Base-by-base conservation (phyloP, 495 filamentous ascomycete species). In the Penicillium mononematosum region DNA sequence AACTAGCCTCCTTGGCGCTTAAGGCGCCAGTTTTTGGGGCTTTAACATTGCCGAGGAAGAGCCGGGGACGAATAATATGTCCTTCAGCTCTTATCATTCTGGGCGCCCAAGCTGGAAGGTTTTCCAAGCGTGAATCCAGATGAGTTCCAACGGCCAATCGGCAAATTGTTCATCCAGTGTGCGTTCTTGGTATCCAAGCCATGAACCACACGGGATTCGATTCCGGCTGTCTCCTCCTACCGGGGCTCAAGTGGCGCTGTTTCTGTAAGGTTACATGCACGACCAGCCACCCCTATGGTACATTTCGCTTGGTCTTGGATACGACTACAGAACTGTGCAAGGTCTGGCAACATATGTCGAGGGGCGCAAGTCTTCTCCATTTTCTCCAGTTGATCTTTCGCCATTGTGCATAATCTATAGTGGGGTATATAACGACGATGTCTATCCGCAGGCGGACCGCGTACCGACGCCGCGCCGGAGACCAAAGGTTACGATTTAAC, bases 401-500 rank as follows among this genome's bases (percentile, higher is more conserved):
- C 12, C n/a, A 24, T 24, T 20, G 20, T 38, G 12, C 1, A 38
- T 20, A 17, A n/a, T 19, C 9, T 17, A 24, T n/a, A 10, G 11
- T 36, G 5, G 10, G 25, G 20, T 11, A 55, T 24, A 45, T 17
- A 39, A 22, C 16, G 4, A 45, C 16, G 22, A 55, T 55, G 53
- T 20, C 31, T 20, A 17, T 29, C 39, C 53, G 42, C 32, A 39
- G 31, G 10, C 4, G 14, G 19, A 31, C 12, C 8, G 16, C 20
- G 2, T 27, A 39, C 16, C 56, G 44, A 50, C 42, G 29, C 4
- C 45, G 39, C 31, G 25, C 43, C 10, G 20, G 42, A 36, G 32
- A 53, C 5, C 51, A 11, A 12, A 51, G n/a, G 5, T 32, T 66
- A 10, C 50, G 34, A 29, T 74, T 76, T 22, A 65, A 61, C 0